These are phyloP conservation scores for Nannochloris sp. DNA, from an alignment of 139 green algal genomes.

Conservation along the genomic window DNA sequence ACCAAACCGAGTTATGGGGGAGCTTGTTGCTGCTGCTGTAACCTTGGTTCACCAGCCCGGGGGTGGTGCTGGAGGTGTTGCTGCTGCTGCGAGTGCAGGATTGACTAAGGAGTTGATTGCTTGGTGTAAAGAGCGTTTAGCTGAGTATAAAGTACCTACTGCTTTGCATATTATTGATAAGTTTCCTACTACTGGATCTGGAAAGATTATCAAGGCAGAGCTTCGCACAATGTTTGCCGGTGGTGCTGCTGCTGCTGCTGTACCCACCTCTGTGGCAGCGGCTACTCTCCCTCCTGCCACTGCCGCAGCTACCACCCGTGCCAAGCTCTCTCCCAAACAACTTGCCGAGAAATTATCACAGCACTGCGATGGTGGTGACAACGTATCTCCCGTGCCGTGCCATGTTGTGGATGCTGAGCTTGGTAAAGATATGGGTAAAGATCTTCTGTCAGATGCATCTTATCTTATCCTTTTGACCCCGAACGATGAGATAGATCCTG, in stretches of 20 bases:
- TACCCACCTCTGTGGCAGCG: too few relatives aligned
- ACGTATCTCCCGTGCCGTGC: background rate
- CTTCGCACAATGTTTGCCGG: slow-evolving; percentile 35
- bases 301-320: background rate
- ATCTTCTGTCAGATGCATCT: slow-evolving; percentile 5
- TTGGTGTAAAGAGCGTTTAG: slow-evolving; percentile 61
- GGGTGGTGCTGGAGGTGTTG: too few relatives aligned
- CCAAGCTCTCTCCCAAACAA: background rate
- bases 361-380: background rate
- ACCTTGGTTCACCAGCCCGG: slow-evolving; percentile 15
- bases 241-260: slow-evolving; percentile 61
- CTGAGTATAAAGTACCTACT: slow-evolving; percentile 74
- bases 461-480: slow-evolving; percentile 14
- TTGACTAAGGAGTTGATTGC: slow-evolving; percentile 38
- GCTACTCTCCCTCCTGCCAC: too few relatives aligned
- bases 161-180: slow-evolving; percentile 53
- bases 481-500: background rate
- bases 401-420: slow-evolving; percentile 8
- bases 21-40: slow-evolving; percentile 33
- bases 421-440: slow-evolving; percentile 2
- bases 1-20: slow-evolving; percentile 67
- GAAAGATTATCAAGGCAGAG: slow-evolving; percentile 78
- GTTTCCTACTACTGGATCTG: slow-evolving; percentile 67
- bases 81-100: background rate
- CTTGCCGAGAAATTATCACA: slow-evolving; percentile 1